Percentiles rank a stretch among this genome's conserved stretches.
phyloP scores from a whole-genome alignment of 2,329 filamentous ascomycete genomes.

The Elsinoe australis region DNA sequence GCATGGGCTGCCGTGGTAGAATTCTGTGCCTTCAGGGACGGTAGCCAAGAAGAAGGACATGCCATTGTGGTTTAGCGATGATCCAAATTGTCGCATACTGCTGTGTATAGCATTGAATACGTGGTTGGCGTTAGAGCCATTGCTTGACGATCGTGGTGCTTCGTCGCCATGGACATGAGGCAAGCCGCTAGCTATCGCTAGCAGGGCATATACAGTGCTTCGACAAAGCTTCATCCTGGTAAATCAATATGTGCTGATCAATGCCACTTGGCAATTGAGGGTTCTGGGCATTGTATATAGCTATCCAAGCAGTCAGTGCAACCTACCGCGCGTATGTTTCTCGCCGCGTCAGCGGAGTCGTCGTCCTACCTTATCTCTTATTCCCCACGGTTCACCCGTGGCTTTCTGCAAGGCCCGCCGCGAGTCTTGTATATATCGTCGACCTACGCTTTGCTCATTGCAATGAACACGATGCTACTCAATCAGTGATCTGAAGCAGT shows the following conservation, averaged over 20 bases:
- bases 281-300: not conserved
- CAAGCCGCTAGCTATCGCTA: too few species aligned
- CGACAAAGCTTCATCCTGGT: not conserved
- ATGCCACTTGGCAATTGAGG: too few species aligned
- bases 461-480: too few species aligned
- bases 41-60: slow-evolving; percentile 62
- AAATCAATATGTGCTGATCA: too few species aligned
- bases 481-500: too few species aligned
- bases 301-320: not conserved
- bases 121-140: slow-evolving; percentile 41
- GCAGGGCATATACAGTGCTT: not conserved
- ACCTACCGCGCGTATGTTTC: not conserved
- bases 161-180: too few species aligned
- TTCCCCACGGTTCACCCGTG: not conserved
- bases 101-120: slow-evolving; percentile 68
- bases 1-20: slow-evolving; percentile 57
- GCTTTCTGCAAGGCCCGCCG: too few species aligned
- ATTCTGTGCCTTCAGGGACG: slow-evolving; percentile 55
- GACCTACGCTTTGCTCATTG: too few species aligned
- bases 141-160: not conserved
- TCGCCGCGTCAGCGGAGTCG: not conserved
- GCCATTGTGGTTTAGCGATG: slow-evolving; percentile 65
- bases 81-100: slow-evolving; percentile 67
- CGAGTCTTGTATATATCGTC: too few species aligned
- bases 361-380: not conserved